A percentile compares a stretch with the other conserved stretches of the same genome.
These are phyloP conservation scores for Lactarius vividus DNA, from an alignment of 768 basidiomycete genomes.

Conservation along the genomic window DNA sequence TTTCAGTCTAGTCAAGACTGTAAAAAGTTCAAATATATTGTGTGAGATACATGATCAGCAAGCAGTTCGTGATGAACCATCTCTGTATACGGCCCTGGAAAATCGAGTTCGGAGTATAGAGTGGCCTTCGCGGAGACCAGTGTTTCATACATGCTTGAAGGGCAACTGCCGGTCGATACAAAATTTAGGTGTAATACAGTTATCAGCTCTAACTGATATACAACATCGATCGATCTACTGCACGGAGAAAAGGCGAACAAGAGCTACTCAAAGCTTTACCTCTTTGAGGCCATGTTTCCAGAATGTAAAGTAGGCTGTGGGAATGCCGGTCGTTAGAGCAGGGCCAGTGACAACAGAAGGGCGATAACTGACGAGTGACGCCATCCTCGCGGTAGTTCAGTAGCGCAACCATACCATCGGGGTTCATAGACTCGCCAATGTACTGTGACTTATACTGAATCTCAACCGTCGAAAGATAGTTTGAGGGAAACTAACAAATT, in stretches of 20 bases:
- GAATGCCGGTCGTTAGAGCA: conserved; percentile 19
- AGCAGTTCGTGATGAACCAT: not conserved
- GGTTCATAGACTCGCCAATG: conserved; percentile 70
- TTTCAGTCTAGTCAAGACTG: not conserved
- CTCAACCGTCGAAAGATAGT: conserved; percentile 9
- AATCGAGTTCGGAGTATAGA: not conserved
- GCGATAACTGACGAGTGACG: conserved; percentile 63
- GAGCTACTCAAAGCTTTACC: conserved; percentile 55
- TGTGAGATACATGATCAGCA: not conserved
- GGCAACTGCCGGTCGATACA: not conserved
- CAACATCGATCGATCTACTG: conserved; percentile 20
- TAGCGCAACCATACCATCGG: conserved; percentile 92
- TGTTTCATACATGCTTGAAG: not conserved
- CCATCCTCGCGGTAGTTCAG: conserved; percentile 94
- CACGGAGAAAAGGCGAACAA: conserved; percentile 15
- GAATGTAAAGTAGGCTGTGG: conserved; percentile 82
- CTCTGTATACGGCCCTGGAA: not conserved
- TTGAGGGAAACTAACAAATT: conserved; percentile 64
- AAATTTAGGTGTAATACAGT: not conserved
- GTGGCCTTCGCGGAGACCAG: not conserved
- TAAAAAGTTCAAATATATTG: not conserved
- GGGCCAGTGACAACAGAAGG: not conserved
- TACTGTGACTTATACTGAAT: conserved; percentile 43
- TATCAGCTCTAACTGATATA: conserved; percentile 17
- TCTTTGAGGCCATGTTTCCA: conserved; percentile 95